Percentiles rank a stretch among this genome's conserved stretches.
These are phyloP conservation scores for Tuber melanosporum DNA, from an alignment of 495 filamentous ascomycete genomes.

Conservation along the genomic window DNA sequence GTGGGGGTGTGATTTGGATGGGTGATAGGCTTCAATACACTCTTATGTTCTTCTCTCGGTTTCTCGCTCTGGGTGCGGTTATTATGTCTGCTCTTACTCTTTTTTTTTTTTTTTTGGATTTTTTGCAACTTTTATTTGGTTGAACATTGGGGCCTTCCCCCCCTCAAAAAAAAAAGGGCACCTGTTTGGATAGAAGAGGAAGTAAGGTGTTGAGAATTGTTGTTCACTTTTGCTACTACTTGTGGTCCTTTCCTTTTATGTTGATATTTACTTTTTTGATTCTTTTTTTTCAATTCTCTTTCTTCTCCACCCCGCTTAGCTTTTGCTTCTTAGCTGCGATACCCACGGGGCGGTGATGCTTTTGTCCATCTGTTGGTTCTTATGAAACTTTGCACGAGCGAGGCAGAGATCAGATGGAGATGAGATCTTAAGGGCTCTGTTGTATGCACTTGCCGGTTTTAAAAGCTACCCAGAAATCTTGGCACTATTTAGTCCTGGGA, in stretches of 20 bases:
- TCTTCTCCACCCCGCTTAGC: background rate
- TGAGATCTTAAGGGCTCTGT: background rate
- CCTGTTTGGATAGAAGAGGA: conserved; percentile 1
- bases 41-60: background rate
- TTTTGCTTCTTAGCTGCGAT: background rate
- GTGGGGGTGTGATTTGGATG: background rate
- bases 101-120: background rate
- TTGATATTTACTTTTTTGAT: background rate
- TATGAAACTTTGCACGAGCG: background rate
- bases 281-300: background rate
- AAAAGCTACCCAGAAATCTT: no score
- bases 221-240: background rate
- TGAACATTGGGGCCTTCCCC: background rate
- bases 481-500: no score
- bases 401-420: background rate
- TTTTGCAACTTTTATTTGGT: background rate
- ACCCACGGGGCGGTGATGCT: background rate
- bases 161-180: background rate
- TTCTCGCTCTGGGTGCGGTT: background rate
- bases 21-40: background rate
- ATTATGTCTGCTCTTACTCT: background rate
- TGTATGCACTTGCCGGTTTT: background rate
- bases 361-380: background rate
- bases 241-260: background rate
- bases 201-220: background rate